Evolutionary conservation across 1,284 basidiomycete species (phyloP).

Genomic region (Boletus sp.): DNA sequence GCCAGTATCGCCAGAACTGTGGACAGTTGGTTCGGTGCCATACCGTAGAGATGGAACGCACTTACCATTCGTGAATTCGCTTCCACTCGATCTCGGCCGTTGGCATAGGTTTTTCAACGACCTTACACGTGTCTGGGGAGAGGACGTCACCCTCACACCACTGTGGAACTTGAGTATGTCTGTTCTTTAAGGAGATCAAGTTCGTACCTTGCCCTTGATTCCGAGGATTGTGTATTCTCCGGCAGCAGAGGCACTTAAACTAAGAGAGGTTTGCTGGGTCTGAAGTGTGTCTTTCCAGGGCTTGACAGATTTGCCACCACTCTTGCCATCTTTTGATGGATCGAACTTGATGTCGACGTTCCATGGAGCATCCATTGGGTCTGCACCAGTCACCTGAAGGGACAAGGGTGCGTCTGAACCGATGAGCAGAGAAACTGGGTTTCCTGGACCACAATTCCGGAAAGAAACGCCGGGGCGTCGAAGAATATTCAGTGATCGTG

Average conservation of each 20-base stretch:
- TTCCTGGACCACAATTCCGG: conserved; percentile 66
- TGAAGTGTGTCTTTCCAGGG: conserved; percentile 61
- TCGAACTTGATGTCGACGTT: conserved; percentile 59
- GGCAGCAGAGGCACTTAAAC: conserved; percentile 53
- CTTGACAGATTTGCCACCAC: conserved; percentile 39
- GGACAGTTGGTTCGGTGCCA: conserved; percentile 6
- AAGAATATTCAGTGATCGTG: conserved; percentile 69
- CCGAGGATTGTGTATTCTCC: conserved; percentile 81
- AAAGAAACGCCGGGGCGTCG: conserved; percentile 76
- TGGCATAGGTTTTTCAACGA: conserved; percentile 72
- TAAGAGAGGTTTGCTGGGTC: conserved; percentile 47
- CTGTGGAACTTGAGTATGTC: conserved; percentile 28
- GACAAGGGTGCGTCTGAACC: conserved; percentile 56
- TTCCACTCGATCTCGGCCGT: conserved; percentile 85
- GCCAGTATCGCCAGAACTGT: conserved; percentile 90
- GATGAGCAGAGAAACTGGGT: conserved; percentile 72
- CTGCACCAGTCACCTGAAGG: conserved; percentile 49
- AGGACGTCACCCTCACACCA: conserved; percentile 78
- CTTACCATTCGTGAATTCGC: conserved; percentile 87
- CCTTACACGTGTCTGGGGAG: conserved; percentile 74
- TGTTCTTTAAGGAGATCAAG: background rate
- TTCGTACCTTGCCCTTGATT: conserved; percentile 60
- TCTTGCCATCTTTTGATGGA: conserved; percentile 42
- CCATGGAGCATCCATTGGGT: conserved; percentile 64
- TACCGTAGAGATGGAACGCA: conserved; percentile 4